Base-by-base conservation (phyloP, 179 eudicot species). In the Silene coronaria region DNA sequence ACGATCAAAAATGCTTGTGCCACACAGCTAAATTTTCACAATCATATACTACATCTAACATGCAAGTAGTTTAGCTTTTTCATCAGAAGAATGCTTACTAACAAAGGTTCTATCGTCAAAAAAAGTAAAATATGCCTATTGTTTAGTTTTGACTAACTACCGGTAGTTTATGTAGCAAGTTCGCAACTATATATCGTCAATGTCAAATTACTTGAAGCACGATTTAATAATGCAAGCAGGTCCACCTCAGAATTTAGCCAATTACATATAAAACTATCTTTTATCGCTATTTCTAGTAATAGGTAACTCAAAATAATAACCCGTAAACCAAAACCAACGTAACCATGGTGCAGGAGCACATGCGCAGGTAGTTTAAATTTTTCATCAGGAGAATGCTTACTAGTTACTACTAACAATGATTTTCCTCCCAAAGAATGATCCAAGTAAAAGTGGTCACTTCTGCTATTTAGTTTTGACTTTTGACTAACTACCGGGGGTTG, bases 311-410 rank as follows among this genome's bases (percentile, higher is more conserved):
- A 38, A 38, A 38, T 38, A 38, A 42, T 23, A 23, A 14, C 30
- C 9, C 12, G 12, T 36, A 38, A 36, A 11, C 11, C 3, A 30
- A 67, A 5, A 38, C 22, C 9, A 67, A 78, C 82, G 48, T 88
- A 93, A 97, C 98, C 93, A 81, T 16, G 98, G 97, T 14, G 98
- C 82, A 78, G 98, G 95, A 93, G 85, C 46, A 93, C 88, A 14
- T 97, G 91, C 27, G 98, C 98, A 23, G 27, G 32, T 21, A 22
- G 28, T 60, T 23, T 12, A 24, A 61, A 5, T 14, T 4, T 51
- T 51, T 51, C 57, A 51, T 51, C 57, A 51, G 9, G 57, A 16
- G 57, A 51, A 3, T 53, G 58, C 22, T 45, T 38, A 26, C n/a
- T n/a, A n/a, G n/a, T n/a, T n/a, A n/a, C n/a, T n/a, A n/a, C n/a